Percentiles rank a stretch among this genome's conserved stretches.
These are phyloP conservation scores for Aureobasidium melanogenum DNA, from an alignment of 2,329 filamentous ascomycete species.

Conservation along the genomic window DNA sequence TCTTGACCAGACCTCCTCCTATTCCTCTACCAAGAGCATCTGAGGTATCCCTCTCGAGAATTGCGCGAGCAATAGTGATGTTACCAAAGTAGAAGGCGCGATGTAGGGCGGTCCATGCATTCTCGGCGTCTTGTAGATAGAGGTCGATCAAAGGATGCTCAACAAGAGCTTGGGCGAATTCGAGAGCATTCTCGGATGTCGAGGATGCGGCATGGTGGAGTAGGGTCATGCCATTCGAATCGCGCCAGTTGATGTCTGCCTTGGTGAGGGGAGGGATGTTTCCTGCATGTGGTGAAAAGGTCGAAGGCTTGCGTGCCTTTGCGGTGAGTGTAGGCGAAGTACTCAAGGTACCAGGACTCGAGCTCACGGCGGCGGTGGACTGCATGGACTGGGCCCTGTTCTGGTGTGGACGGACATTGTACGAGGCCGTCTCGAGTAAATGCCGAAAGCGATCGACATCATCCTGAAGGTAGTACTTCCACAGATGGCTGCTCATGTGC, in stretches of 20 bases:
- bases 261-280: slow-evolving; percentile 39
- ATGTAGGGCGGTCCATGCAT: slow-evolving; percentile 92
- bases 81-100: slow-evolving; percentile 86
- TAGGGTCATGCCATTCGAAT: slow-evolving; percentile 71
- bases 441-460: slow-evolving; percentile 92
- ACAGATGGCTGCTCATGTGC: slow-evolving; percentile 93
- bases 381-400: slow-evolving; percentile 14
- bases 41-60: slow-evolving; percentile 68
- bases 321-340: slow-evolving; percentile 34
- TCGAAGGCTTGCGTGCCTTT: slow-evolving; percentile 26
- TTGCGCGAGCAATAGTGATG: slow-evolving; percentile 70
- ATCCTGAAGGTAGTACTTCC: slow-evolving; percentile 95
- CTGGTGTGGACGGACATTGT: slow-evolving; percentile 36
- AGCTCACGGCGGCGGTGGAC: slow-evolving; percentile 25
- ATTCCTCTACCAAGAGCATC: slow-evolving; percentile 57
- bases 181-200: slow-evolving; percentile 55
- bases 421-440: slow-evolving; percentile 66
- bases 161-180: slow-evolving; percentile 70
- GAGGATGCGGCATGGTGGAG: slow-evolving; percentile 79
- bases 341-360: slow-evolving; percentile 37
- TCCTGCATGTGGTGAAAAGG: slow-evolving; percentile 30
- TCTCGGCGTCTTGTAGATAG: slow-evolving; percentile 80
- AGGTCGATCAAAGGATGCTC: slow-evolving; percentile 77
- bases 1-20: slow-evolving; percentile 74
- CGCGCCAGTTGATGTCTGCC: slow-evolving; percentile 75